A percentile compares a stretch with the other conserved stretches of the same genome.
Evolutionary conservation across 176 grass and related monocot genomes (phyloP).

Genomic region (Zea luxurians): DNA sequence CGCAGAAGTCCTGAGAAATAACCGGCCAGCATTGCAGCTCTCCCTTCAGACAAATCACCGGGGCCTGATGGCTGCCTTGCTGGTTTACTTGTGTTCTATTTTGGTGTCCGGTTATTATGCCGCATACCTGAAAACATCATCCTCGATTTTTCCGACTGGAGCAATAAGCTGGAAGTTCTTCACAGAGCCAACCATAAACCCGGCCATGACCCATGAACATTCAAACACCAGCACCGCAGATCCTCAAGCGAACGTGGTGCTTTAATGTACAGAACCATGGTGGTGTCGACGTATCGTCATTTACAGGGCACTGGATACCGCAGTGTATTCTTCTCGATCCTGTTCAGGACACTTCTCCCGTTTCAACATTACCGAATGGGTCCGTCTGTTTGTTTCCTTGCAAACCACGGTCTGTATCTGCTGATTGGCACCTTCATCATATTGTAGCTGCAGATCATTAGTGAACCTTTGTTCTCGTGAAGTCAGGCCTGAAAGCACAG

Average conservation of each 20-base stretch:
- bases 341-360: slow-evolving; percentile 47
- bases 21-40: no score
- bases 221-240: slow-evolving; percentile 67
- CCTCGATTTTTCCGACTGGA: neutral
- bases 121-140: no score
- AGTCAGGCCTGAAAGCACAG: slow-evolving; percentile 48
- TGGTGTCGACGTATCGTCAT: neutral
- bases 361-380: slow-evolving; percentile 44
- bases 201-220: slow-evolving; percentile 56
- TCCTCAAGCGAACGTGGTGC: slow-evolving; percentile 59
- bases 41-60: no score
- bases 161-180: slow-evolving; percentile 74
- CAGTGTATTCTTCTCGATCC: slow-evolving; percentile 60
- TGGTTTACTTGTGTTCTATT: no score
- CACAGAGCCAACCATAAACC: slow-evolving; percentile 57
- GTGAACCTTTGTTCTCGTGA: slow-evolving; percentile 58
- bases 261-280: slow-evolving; percentile 57
- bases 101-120: no score
- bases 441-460: slow-evolving; percentile 35
- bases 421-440: slow-evolving; percentile 46
- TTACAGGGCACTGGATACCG: slow-evolving; percentile 36
- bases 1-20: no score
- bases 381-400: slow-evolving; percentile 44
- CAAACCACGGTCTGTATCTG: slow-evolving; percentile 34
- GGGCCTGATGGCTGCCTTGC: no score